Evolutionary conservation across 345 rosid species (phyloP), one percentile per base, ranked within the genome.

Genomic region (Syzygium grande): DNA sequence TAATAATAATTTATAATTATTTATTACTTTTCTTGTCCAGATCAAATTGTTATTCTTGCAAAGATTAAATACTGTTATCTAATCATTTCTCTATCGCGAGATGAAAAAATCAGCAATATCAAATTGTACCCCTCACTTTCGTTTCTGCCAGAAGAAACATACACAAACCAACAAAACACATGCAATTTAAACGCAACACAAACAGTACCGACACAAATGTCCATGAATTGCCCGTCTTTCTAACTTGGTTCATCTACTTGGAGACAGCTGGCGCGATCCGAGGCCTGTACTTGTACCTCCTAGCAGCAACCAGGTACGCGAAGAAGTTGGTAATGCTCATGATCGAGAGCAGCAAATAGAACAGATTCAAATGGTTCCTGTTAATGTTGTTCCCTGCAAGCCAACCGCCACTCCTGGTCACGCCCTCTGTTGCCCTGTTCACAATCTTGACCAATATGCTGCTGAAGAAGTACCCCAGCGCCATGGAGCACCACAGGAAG

Each of bases 391-490:
- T 94, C 16, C 97, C 97, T 11, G 91, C 93, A 41, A 95, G 90
- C 96, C 96, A 95, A 9, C 95, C 97, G 53, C 93, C 89, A 59
- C 90, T 91, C 27, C 86, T 88, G 16, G 63, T 30, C 54, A 30
- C 59, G 61, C 46, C 63, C 86, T 38, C 13, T 9, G 86, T 84
- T 84, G 90, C 92, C 27, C 19, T 80, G 89, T 91, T 91, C 84
- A 92, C 92, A 51, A 94, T 53, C 41, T 92, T 91, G 85, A 95
- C 95, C 87, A 94, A 88, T 86, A 94, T 88, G 65, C 94, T 91
- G 68, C 97, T 95, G 73, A 95, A 88, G 78, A 95, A 95, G 92
- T 92, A 94, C 21, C 96, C 96, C 4, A 95, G 92, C 43, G 96
- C 93, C 43, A 95, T 86, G 15, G 97, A 94, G 49, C 94, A 91